phyloP scores from a whole-genome alignment of 106 monocot species.

The Dactylorhiza incarnata region DNA sequence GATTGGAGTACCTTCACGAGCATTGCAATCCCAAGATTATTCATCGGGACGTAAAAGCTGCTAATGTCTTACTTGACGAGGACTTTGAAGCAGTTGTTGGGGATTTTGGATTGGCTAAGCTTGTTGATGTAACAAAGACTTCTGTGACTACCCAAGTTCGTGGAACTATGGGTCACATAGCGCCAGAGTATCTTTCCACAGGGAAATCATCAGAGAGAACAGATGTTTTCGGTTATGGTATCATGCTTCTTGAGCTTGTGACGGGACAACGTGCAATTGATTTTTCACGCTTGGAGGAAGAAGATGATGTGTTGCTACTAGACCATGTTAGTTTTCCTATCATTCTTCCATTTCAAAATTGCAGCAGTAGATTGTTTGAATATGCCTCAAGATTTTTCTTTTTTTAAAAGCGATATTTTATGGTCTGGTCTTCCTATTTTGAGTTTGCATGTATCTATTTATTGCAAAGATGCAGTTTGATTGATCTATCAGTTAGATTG shows the following conservation, averaged over 20 bases:
- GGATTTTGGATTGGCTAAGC: slow-evolving; percentile 50
- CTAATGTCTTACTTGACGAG: slow-evolving; percentile 46
- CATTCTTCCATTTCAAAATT: no score
- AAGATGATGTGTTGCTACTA: slow-evolving; percentile 58
- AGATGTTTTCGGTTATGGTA: slow-evolving; percentile 48
- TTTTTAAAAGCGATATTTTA: no score
- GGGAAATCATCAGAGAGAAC: slow-evolving; percentile 48
- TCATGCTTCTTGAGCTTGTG: slow-evolving; percentile 49
- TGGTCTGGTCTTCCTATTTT: not conserved
- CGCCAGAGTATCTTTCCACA: slow-evolving; percentile 48
- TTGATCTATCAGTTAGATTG: no score
- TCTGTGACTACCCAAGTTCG: slow-evolving; percentile 40
- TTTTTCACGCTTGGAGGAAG: slow-evolving; percentile 50
- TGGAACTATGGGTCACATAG: slow-evolving; percentile 62
- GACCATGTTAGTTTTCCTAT: slow-evolving; percentile 47
- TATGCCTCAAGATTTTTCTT: no score
- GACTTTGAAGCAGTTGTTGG: slow-evolving; percentile 49
- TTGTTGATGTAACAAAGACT: slow-evolving; percentile 39
- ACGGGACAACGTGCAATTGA: slow-evolving; percentile 67
- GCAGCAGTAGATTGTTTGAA: no score
- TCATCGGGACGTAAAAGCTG: slow-evolving; percentile 63
- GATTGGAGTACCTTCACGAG: slow-evolving; percentile 66
- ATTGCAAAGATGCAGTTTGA: no score
- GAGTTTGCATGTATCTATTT: no score
- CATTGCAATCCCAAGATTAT: slow-evolving; percentile 61